A percentile compares a stretch with the other conserved stretches of the same genome.
These are phyloP conservation scores for Celoporthe dispersa DNA, from an alignment of 2,329 filamentous ascomycete species.

Conservation along the genomic window DNA sequence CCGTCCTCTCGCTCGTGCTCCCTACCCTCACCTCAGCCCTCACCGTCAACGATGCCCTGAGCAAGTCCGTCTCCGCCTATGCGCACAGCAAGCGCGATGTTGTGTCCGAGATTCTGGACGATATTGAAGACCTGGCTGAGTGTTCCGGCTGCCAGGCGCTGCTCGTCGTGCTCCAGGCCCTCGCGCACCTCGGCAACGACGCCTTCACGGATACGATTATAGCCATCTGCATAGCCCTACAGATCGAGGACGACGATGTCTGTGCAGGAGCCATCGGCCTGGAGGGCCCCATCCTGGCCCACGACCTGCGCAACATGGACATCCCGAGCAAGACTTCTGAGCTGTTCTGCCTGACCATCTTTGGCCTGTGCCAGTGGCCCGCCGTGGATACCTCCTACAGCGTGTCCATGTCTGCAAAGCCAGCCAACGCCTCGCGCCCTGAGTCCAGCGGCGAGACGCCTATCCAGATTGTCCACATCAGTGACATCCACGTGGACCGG, in stretches of 20 bases:
- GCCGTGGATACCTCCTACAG: slow-evolving; percentile 48
- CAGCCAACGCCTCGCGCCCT: slow-evolving; percentile 41
- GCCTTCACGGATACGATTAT: slow-evolving; percentile 42
- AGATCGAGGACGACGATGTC: slow-evolving; percentile 59
- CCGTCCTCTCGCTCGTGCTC: slow-evolving; percentile 9
- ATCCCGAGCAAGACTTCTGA: slow-evolving; percentile 54
- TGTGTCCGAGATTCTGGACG: slow-evolving; percentile 19
- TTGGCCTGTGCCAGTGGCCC: slow-evolving; percentile 59
- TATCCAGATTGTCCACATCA: slow-evolving; percentile 61
- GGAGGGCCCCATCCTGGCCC: slow-evolving; percentile 58
- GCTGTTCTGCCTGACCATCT: slow-evolving; percentile 55
- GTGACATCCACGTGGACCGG: slow-evolving; percentile 63
- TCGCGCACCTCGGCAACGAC: slow-evolving; percentile 35
- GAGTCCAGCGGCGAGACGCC: slow-evolving; percentile 49
- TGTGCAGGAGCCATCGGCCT: slow-evolving; percentile 55
- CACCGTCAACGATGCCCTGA: slow-evolving; percentile 20
- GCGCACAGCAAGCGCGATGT: slow-evolving; percentile 16
- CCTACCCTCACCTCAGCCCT: slow-evolving; percentile 19
- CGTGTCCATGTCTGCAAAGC: slow-evolving; percentile 48
- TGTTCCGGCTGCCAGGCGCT: slow-evolving; percentile 25
- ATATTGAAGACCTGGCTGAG: slow-evolving; percentile 27
- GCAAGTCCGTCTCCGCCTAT: slow-evolving; percentile 21
- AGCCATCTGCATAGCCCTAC: slow-evolving; percentile 37
- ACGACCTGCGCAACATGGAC: slow-evolving; percentile 50
- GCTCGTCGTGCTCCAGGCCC: slow-evolving; percentile 23